Conservation (phyloP, 495 filamentous ascomycete genomes). For the Daldinia vernicosa region DNA sequence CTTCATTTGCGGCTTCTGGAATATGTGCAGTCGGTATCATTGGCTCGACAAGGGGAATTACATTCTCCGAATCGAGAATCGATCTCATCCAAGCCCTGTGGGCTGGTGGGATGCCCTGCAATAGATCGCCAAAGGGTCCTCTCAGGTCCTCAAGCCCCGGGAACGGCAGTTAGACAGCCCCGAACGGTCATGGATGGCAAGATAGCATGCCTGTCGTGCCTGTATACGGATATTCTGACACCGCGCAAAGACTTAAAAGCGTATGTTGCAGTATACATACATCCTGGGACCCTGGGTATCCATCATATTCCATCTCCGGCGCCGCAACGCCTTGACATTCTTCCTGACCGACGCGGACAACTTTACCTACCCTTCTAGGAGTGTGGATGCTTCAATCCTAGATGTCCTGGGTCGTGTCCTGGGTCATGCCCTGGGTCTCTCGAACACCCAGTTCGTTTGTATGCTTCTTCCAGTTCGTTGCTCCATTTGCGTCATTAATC, state of each 20-base stretch:
- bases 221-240: conserved; percentile 19
- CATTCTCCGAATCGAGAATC: conserved; percentile 45
- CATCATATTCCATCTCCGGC: conserved; percentile 40
- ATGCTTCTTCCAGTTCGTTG: conserved; percentile 45
- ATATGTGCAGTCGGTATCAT: conserved; percentile 39
- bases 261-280: conserved; percentile 25
- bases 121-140: conserved; percentile 41
- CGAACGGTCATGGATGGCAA: conserved; percentile 13
- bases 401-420: conserved; percentile 1
- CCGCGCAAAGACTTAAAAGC: conserved; percentile 37
- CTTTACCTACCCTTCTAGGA: conserved; percentile 20
- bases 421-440: conserved; percentile 1
- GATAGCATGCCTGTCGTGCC: conserved; percentile 20
- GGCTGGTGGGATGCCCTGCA: conserved; percentile 35
- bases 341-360: conserved; percentile 33
- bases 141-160: conserved; percentile 38
- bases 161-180: conserved; percentile 36
- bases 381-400: conserved; percentile 26
- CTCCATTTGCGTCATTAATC: conserved; percentile 49
- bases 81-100: conserved; percentile 44
- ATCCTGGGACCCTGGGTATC: conserved; percentile 7
- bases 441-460: conserved; percentile 45
- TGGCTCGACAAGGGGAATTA: conserved; percentile 41
- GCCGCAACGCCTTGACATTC: conserved; percentile 39
- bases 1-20: conserved; percentile 44